Evolutionary conservation across 208 protist genomes (phyloP).

Genomic region (Leishmania lainsoni): DNA sequence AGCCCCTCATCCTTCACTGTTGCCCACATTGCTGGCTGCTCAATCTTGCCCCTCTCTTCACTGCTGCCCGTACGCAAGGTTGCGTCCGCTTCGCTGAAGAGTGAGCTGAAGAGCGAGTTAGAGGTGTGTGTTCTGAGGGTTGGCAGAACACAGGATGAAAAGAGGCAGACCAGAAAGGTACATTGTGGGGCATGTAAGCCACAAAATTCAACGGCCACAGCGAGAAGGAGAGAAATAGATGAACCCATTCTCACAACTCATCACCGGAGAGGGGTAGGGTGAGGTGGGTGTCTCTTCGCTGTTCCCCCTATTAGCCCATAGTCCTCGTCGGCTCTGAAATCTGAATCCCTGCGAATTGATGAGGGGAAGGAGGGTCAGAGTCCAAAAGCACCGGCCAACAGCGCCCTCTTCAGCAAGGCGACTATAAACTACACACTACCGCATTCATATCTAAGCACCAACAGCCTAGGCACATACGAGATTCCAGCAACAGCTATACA

Average conservation of each 20-base stretch:
- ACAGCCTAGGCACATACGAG: neutral
- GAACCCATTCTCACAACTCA: neutral
- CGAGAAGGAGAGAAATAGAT: neutral
- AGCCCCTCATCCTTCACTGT: neutral
- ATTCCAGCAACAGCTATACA: neutral
- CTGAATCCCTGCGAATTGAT: neutral
- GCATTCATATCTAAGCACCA: neutral
- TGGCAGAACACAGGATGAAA: neutral
- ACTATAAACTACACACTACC: neutral
- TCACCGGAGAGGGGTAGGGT: neutral
- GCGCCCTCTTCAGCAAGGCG: neutral
- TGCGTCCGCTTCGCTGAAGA: neutral
- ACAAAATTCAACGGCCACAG: neutral
- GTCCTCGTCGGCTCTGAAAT: neutral
- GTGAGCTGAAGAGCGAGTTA: neutral
- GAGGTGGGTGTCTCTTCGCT: neutral
- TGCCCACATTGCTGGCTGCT: neutral
- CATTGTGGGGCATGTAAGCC: neutral
- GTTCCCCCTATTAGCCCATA: neutral
- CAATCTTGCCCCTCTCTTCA: neutral
- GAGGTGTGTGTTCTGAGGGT: neutral
- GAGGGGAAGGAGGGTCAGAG: neutral
- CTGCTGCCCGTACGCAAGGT: neutral
- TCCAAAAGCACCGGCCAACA: neutral
- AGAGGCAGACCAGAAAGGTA: neutral